phyloP scores from a whole-genome alignment of 202 grass and related monocot species.

The Panicum virgatum region DNA sequence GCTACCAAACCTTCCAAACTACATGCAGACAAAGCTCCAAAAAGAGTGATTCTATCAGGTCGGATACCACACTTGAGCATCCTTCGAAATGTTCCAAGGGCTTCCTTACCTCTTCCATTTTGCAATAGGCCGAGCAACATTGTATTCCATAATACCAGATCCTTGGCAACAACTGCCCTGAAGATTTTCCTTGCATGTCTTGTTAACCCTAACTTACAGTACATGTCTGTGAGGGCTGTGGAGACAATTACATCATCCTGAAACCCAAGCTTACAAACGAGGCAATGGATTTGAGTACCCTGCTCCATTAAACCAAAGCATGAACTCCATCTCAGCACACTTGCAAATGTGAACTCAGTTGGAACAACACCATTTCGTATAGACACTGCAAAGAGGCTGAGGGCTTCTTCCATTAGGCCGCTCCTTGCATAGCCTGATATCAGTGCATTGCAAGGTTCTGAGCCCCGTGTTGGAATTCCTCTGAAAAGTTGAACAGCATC shows the following conservation, averaged over 20 bases:
- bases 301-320: constrained; percentile 69
- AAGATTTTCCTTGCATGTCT: constrained; percentile 60
- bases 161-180: constrained; percentile 41
- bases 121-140: constrained; percentile 72
- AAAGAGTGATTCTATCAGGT: constrained; percentile 83
- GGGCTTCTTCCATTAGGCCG: constrained; percentile 63
- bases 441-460: constrained; percentile 72
- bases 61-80: constrained; percentile 49
- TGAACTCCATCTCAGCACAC: constrained; percentile 65
- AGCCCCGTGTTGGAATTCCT: constrained; percentile 55
- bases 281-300: constrained; percentile 77
- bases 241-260: constrained; percentile 62
- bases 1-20: constrained; percentile 47
- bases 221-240: constrained; percentile 78
- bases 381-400: constrained; percentile 53
- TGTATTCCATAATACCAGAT: constrained; percentile 82
- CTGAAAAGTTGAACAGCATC: constrained; percentile 57
- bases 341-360: constrained; percentile 75
- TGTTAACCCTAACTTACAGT: constrained; percentile 73
- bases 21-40: constrained; percentile 73
- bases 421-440: constrained; percentile 61
- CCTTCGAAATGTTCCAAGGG: constrained; percentile 60
- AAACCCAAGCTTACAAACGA: constrained; percentile 71
- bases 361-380: constrained; percentile 62
- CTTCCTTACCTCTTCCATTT: constrained; percentile 76